Evolutionary conservation across 2,329 filamentous ascomycete genomes (phyloP), one percentile per base, ranked within the genome.

Genomic region (Metarhizium sp.): DNA sequence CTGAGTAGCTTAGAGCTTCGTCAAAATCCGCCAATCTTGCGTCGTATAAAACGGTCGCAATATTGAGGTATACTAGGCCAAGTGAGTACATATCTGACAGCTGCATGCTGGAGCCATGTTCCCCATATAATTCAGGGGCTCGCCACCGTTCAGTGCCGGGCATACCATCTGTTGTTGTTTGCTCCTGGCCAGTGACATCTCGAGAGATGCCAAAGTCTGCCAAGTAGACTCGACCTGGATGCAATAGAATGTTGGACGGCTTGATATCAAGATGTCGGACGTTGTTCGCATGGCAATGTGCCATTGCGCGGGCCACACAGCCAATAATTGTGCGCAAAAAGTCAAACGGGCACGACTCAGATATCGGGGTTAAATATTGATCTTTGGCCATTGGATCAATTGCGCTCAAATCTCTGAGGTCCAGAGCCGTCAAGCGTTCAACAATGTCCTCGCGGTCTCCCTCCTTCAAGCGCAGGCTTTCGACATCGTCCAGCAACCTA

Each of bases 201-300:
- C 70, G 67, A 13, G 76, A 74, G 29, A 78, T 76, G 40, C 75
- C 76, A 64, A 78, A 78, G 60, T 78, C 76, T 25, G 75, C 73
- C 14, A 78, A 66, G 56, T 77, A 77, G 8, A 78, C 75, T 8
- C 72, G 67, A 6, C 71, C 71, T 1, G 74, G 68, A 55, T 70
- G 73, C 7, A 78, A 65, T 2, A 78, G 67, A 52, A 78, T 76
- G 53, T 78, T 78, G 40, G 69, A 71, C 2, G 75, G 76, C 57
- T 78, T 78, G 40, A 78, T 70, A 53, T 78, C 74, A 4, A 75
- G 69, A 59, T 78, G 75, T 25, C 75, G 68, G 13, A 78, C 71
- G 18, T 71, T 65, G 50, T 72, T 67, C 16, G 64, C 60, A 60
- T 76, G 74, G 55, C 72, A 74, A 55, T 74, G 70, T 1, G 71